Evolutionary conservation across 2,329 filamentous ascomycete species (phyloP).

Genomic region (Cladophialophora chaetospira): DNA sequence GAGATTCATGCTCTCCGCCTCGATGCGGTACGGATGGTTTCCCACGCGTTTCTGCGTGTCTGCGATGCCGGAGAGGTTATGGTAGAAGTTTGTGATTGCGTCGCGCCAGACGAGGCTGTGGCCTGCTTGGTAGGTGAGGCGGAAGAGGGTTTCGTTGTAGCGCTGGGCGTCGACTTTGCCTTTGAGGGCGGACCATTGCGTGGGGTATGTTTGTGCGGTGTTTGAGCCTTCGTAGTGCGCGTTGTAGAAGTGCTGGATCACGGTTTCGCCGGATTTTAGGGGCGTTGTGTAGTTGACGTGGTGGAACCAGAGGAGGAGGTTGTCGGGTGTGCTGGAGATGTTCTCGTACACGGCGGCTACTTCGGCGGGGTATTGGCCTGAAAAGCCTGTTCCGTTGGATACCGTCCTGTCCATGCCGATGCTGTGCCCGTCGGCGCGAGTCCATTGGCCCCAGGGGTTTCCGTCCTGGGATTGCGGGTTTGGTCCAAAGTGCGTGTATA

Average conservation of each 20-base stretch:
- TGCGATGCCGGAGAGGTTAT: slow-evolving; percentile 61
- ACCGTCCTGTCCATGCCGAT: slow-evolving; percentile 75
- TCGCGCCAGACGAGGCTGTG: slow-evolving; percentile 73
- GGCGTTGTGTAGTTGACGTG: slow-evolving; percentile 68
- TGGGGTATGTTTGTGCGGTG: slow-evolving; percentile 60
- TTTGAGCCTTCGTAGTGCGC: slow-evolving; percentile 62
- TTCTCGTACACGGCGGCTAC: slow-evolving; percentile 61
- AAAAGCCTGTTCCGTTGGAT: slow-evolving; percentile 65
- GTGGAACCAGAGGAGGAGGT: slow-evolving; percentile 73
- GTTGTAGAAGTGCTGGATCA: slow-evolving; percentile 69
- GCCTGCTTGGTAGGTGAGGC: slow-evolving; percentile 66
- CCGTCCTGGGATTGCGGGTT: slow-evolving; percentile 67
- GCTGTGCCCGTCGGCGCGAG: slow-evolving; percentile 59
- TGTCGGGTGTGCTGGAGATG: slow-evolving; percentile 65
- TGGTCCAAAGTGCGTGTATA: slow-evolving; percentile 68
- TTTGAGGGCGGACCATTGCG: slow-evolving; percentile 56
- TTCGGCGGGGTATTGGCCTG: slow-evolving; percentile 67
- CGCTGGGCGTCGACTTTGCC: slow-evolving; percentile 62
- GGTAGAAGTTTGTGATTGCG: slow-evolving; percentile 65
- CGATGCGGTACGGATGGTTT: slow-evolving; percentile 66
- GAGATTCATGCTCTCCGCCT: slow-evolving; percentile 67
- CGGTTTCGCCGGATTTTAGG: slow-evolving; percentile 65
- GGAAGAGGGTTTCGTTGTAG: slow-evolving; percentile 60
- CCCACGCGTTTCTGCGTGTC: slow-evolving; percentile 60
- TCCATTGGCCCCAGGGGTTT: slow-evolving; percentile 74